A percentile compares a stretch with the other conserved stretches of the same genome.
phyloP scores from a whole-genome alignment of 192 early-diverging fungal genomes.

The Dissophora globulifera region DNA sequence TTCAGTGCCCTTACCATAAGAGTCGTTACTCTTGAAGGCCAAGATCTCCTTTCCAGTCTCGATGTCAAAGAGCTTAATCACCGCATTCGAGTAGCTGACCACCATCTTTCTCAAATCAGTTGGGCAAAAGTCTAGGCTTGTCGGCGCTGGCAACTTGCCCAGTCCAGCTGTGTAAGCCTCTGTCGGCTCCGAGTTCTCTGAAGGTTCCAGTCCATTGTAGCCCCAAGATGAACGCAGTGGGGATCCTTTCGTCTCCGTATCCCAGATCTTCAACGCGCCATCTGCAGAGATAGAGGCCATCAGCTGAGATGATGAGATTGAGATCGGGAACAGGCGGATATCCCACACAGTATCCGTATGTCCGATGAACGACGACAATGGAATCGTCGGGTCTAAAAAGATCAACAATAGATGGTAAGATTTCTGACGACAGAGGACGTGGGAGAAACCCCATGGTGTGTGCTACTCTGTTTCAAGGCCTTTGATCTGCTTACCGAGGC shows the following conservation, averaged over 20 bases:
- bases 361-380: constrained; percentile 74
- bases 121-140: constrained; percentile 73
- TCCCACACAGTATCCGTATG: constrained; percentile 93
- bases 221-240: constrained; percentile 61
- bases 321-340: constrained; percentile 71
- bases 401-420: not conserved
- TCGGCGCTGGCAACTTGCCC: constrained; percentile 62
- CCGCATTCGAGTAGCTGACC: constrained; percentile 72
- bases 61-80: constrained; percentile 77
- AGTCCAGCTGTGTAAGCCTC: constrained; percentile 40
- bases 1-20: constrained; percentile 67
- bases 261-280: constrained; percentile 86
- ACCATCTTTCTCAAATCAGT: constrained; percentile 68
- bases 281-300: constrained; percentile 83
- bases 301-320: constrained; percentile 55
- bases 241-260: constrained; percentile 61
- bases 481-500: constrained; percentile 60
- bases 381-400: constrained; percentile 56
- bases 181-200: constrained; percentile 25
- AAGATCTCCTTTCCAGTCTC: constrained; percentile 77
- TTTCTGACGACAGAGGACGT: not conserved
- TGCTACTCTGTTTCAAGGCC: no score
- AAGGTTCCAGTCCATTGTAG: constrained; percentile 57
- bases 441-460: no score
- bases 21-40: constrained; percentile 65